Evolutionary conservation across 345 rosid genomes (phyloP).

Genomic region (Rubroshorea leprosula): DNA sequence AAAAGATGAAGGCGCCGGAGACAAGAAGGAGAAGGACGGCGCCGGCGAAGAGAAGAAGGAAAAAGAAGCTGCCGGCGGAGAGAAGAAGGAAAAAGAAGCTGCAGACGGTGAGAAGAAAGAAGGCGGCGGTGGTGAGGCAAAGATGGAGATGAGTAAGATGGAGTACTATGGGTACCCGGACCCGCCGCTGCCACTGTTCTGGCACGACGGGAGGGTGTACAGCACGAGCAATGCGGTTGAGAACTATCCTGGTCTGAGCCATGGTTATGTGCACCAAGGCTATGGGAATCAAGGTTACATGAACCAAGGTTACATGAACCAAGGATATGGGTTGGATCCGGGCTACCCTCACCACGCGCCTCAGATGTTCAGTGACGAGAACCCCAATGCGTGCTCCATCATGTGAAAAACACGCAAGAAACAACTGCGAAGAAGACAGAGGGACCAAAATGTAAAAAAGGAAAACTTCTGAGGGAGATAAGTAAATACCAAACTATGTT

Average conservation of each 20-base stretch:
- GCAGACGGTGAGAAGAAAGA: slow-evolving; percentile 38
- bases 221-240: slow-evolving; percentile 11
- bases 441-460: slow-evolving; percentile 24
- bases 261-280: neutral
- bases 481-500: neutral
- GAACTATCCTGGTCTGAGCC: neutral
- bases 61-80: slow-evolving; percentile 21
- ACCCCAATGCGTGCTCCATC: slow-evolving; percentile 74
- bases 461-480: neutral
- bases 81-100: no score
- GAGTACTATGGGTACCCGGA: slow-evolving; percentile 35
- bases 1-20: slow-evolving; percentile 11
- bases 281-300: neutral
- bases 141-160: slow-evolving; percentile 48
- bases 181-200: slow-evolving; percentile 37
- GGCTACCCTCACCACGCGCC: slow-evolving; percentile 39
- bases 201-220: slow-evolving; percentile 29
- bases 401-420: slow-evolving; percentile 34
- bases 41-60: slow-evolving; percentile 16
- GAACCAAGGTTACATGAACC: slow-evolving; percentile 12
- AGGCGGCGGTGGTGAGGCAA: slow-evolving; percentile 28
- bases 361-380: slow-evolving; percentile 89
- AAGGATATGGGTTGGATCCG: slow-evolving; percentile 32
- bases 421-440: neutral
- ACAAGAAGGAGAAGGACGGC: slow-evolving; percentile 10